Base-by-base conservation (phyloP, 208 protist genomes). In the Herpetomonas samuelpessoai region DNA sequence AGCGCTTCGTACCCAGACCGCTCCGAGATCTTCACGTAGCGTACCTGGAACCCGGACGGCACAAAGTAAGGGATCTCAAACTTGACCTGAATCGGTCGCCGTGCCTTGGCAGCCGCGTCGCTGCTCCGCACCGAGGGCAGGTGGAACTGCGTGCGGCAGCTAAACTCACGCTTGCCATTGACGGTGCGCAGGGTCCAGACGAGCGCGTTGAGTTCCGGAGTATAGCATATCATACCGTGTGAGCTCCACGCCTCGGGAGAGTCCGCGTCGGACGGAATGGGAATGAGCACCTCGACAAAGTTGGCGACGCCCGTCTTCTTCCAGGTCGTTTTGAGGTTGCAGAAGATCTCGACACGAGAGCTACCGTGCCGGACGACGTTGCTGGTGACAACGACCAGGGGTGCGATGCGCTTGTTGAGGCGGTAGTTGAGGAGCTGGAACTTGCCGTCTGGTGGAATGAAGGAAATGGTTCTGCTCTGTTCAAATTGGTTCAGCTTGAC, bases 31-130 rank as follows among this genome's bases (percentile, higher is more conserved):
- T 99, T 99, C 21, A 99, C 74, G 63, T 99, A 99, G 18, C 98
- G 89, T 51, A 99, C 98, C 76, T 99, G 97, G 29, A 99, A 93
- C 41, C 98, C 98, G 0, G 97, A 99, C 9, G 98, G 93, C 0
- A 97, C 98, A 62, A 98, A 98, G 76, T 98, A 99, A 12, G 98
- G 98, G 57, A 99, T 99, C 64, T 98, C 94, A 74, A 99, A 99
- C 55, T 98, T 87, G 53, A 99, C 96, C 49, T 84, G 79, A 44
- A 99, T 97, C 12, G 98, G 98, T 38, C 85, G 86, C 57, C 81
- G 89, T 1, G 92, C 84, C 12, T 78, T 24, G n/a, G 74, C 83
- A 14, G 64, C 57, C 6, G 79, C 65, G 51, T 97, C 92, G 58
- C 73, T 84, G 68, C 72, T 88, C 18, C 83, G 77, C 16, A 99